phyloP scores from a whole-genome alignment of 257 asterid genomes.

The Salvia splendens region DNA sequence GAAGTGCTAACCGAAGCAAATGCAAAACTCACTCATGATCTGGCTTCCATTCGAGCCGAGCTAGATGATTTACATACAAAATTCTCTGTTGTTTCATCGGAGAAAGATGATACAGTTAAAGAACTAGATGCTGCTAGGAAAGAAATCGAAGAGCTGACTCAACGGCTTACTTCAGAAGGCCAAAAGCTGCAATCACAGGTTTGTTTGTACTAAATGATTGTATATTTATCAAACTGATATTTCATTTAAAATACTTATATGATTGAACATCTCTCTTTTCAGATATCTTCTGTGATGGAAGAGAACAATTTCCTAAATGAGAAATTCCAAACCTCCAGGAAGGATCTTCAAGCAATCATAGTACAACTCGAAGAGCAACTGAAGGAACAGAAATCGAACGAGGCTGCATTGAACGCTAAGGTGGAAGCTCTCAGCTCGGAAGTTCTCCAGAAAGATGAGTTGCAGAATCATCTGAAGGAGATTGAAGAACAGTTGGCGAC shows the following conservation, averaged over 20 bases:
- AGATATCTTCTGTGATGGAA: constrained; percentile 73
- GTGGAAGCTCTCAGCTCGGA: constrained; percentile 56
- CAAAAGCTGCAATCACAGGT: constrained; percentile 84
- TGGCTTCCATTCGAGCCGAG: constrained; percentile 58
- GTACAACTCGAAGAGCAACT: constrained; percentile 68
- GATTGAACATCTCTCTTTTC: constrained; percentile 31
- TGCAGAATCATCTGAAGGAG: constrained; percentile 59
- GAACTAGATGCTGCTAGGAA: constrained; percentile 50
- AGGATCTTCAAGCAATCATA: constrained; percentile 69
- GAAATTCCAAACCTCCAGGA: constrained; percentile 65
- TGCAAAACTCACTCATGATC: constrained; percentile 57
- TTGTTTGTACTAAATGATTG: constrained; percentile 11
- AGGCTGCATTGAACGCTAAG: constrained; percentile 58
- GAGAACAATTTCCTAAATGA: constrained; percentile 69
- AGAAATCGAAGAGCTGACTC: constrained; percentile 59
- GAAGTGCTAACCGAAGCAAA: constrained; percentile 55
- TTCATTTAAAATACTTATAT: constrained; percentile 2
- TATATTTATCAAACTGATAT: not conserved
- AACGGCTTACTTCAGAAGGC: constrained; percentile 60
- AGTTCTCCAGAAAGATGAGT: constrained; percentile 49
- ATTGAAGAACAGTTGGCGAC: constrained; percentile 61
- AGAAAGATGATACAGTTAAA: constrained; percentile 48
- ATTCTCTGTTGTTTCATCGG: constrained; percentile 46
- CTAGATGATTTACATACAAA: constrained; percentile 47
- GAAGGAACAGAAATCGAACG: constrained; percentile 61